A percentile compares a stretch with the other conserved stretches of the same genome.
phyloP scores from a whole-genome alignment of 495 filamentous ascomycete species.

The Penicillium coffeae region DNA sequence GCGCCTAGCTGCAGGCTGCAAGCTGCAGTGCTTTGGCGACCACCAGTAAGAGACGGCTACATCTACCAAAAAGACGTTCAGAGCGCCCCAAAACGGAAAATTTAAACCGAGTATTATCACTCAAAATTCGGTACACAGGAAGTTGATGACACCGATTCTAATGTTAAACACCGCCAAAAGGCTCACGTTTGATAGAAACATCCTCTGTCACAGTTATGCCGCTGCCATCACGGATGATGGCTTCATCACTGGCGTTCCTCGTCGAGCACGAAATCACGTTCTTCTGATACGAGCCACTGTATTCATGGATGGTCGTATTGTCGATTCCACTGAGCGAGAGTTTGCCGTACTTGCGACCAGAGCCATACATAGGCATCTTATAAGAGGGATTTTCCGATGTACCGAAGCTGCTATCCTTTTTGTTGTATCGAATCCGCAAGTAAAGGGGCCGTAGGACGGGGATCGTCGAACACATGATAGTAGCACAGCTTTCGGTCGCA shows the following conservation, averaged over 20 bases:
- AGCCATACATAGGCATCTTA: slow-evolving; percentile 23
- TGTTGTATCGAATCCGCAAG: slow-evolving; percentile 19
- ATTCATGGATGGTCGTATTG: background rate
- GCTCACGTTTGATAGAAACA: background rate
- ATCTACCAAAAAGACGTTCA: no score
- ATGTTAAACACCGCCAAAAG: background rate
- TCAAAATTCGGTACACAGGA: no score
- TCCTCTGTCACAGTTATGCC: background rate
- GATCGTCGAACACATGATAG: slow-evolving; percentile 27
- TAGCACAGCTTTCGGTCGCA: slow-evolving; percentile 24
- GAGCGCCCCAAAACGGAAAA: no score
- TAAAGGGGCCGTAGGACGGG: slow-evolving; percentile 28
- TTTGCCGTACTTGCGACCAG: slow-evolving; percentile 13
- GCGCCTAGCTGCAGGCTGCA: no score
- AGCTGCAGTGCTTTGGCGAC: no score
- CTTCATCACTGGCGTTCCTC: background rate
- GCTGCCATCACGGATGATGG: background rate
- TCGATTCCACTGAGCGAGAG: background rate
- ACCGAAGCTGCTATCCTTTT: slow-evolving; percentile 18
- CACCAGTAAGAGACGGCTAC: no score
- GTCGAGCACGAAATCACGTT: background rate
- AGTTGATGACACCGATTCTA: no score
- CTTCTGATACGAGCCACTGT: background rate
- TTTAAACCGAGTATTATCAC: no score
- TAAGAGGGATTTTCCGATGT: slow-evolving; percentile 15